Conservation (phyloP, 106 monocot genomes). For the Agapanthus africanus region DNA sequence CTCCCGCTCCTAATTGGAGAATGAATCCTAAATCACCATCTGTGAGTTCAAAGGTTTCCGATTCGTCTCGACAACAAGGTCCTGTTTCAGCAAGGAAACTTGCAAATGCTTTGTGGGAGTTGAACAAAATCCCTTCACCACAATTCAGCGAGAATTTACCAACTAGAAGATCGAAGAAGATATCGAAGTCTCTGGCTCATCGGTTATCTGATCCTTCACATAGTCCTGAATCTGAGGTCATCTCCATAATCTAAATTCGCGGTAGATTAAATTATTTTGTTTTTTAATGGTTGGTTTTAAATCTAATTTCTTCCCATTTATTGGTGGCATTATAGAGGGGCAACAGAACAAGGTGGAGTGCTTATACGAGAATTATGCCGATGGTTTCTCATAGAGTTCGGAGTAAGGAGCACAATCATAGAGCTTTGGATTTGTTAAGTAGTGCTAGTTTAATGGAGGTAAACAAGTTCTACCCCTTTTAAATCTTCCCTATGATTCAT, state of each 20-base stretch:
- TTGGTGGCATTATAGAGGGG: conserved; percentile 18
- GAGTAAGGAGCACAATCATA: conserved; percentile 3
- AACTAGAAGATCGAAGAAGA: conserved; percentile 6
- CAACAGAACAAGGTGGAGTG: conserved; percentile 19
- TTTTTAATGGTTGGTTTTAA: neutral
- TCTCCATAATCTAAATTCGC: neutral
- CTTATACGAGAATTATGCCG: conserved; percentile 13
- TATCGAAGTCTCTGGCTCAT: conserved; percentile 9
- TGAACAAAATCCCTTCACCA: conserved; percentile 22
- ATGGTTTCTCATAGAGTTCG: conserved; percentile 16
- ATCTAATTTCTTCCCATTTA: neutral
- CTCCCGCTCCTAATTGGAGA: conserved; percentile 29
- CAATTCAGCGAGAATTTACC: conserved; percentile 4
- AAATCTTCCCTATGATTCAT: neutral
- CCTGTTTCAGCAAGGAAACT: conserved; percentile 57
- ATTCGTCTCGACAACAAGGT: conserved; percentile 16
- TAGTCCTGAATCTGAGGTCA: conserved; percentile 41
- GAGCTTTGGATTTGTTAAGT: conserved; percentile 18
- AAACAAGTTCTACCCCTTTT: neutral
- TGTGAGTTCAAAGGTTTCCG: conserved; percentile 14
- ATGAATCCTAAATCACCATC: conserved; percentile 28
- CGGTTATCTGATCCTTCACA: conserved; percentile 36
- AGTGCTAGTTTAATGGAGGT: conserved; percentile 36
- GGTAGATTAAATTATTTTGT: neutral
- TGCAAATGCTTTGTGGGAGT: conserved; percentile 49